Percentiles rank a stretch among this genome's conserved stretches.
phyloP scores from a whole-genome alignment of 345 rosid species.

The Populus nigra region DNA sequence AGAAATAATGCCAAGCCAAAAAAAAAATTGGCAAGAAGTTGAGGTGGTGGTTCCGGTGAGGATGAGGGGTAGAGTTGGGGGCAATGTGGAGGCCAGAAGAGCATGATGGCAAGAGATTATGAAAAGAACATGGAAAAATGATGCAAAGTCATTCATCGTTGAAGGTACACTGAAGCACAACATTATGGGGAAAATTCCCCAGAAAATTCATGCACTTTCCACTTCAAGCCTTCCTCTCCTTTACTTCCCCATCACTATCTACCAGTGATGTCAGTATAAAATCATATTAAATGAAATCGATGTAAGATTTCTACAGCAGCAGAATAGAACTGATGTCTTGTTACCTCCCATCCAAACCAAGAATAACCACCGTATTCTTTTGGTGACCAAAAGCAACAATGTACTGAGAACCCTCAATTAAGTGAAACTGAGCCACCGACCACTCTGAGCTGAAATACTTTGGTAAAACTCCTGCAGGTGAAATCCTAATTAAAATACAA shows the following conservation, averaged over 20 bases:
- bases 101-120: not conserved
- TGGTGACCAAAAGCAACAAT: slow-evolving; percentile 90
- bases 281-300: not conserved
- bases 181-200: not conserved
- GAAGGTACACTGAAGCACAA: not conserved
- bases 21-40: not conserved
- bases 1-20: no score
- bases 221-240: no score
- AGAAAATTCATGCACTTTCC: not conserved
- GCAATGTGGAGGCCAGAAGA: not conserved
- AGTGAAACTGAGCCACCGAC: slow-evolving; percentile 92
- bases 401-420: slow-evolving; percentile 80
- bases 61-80: not conserved
- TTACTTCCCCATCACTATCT: not conserved
- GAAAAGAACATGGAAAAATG: not conserved
- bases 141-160: no score
- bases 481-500: not conserved
- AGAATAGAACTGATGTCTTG: not conserved
- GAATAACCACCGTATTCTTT: slow-evolving; percentile 80
- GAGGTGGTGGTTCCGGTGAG: not conserved
- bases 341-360: slow-evolving; percentile 97
- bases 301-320: not conserved
- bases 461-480: slow-evolving; percentile 74
- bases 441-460: slow-evolving; percentile 97
- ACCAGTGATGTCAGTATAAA: not conserved